These are phyloP conservation scores for Coniophora puteana DNA, from an alignment of 1,284 basidiomycete species.

Conservation along the genomic window DNA sequence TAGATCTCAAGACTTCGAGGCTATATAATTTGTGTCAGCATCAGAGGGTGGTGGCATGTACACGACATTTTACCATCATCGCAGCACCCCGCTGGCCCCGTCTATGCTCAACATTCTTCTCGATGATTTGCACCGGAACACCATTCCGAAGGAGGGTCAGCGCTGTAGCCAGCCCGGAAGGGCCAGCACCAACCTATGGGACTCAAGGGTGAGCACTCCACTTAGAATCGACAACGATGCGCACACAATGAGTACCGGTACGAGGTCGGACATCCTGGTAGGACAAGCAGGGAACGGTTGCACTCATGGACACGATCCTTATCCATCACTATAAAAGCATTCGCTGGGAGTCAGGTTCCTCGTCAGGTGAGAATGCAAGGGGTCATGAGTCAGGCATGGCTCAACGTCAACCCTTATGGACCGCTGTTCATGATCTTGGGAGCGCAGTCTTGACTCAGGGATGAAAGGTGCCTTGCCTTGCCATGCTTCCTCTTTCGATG, in stretches of 20 bases:
- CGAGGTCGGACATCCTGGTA: not conserved
- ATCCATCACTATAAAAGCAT: no score
- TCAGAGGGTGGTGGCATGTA: not conserved
- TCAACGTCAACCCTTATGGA: no score
- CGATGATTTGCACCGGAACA: slow-evolving; percentile 37
- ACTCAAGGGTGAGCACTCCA: not conserved
- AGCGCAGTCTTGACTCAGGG: no score
- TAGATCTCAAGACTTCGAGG: slow-evolving; percentile 25
- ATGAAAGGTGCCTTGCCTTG: no score
- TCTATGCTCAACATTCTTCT: slow-evolving; percentile 30
- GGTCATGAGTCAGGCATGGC: no score
- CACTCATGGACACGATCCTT: no score
- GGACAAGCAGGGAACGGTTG: no score
- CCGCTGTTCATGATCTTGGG: no score
- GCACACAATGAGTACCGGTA: not conserved
- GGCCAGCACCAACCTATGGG: slow-evolving; percentile 31
- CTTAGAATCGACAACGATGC: not conserved
- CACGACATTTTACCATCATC: slow-evolving; percentile 5
- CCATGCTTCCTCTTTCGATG: no score
- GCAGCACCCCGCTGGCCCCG: slow-evolving; percentile 33
- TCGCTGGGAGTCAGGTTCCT: no score
- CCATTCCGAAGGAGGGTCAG: slow-evolving; percentile 32
- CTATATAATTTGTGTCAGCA: slow-evolving; percentile 6
- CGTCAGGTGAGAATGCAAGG: no score
- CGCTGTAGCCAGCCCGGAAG: slow-evolving; percentile 36